Conservation (phyloP, 805 yeast species). For the Blastobotrys americana region DNA sequence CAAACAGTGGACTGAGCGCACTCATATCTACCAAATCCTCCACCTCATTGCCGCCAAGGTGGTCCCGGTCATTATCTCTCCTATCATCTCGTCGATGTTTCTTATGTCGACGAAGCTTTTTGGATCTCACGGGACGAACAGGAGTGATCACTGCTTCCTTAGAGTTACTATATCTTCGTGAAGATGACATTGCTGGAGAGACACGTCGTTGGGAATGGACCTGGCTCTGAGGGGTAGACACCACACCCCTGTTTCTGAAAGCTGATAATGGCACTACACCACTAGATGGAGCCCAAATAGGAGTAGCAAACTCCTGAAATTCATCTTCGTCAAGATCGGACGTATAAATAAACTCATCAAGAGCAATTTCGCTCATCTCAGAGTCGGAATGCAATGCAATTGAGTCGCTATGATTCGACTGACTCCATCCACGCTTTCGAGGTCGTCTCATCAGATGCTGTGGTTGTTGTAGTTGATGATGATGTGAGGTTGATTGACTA, state of each 20-base stretch:
- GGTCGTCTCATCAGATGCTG: not conserved
- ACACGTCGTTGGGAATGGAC: slow-evolving; percentile 18
- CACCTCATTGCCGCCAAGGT: too few species aligned
- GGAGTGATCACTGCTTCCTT: slow-evolving; percentile 28
- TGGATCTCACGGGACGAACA: slow-evolving; percentile 17
- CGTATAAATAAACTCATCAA: slow-evolving; percentile 83
- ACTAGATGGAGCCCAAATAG: slow-evolving; percentile 26
- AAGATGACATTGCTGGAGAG: slow-evolving; percentile 10
- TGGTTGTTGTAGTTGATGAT: not conserved
- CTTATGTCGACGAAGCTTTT: slow-evolving; percentile 15
- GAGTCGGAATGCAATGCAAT: slow-evolving; percentile 30
- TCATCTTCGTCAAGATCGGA: slow-evolving; percentile 74
- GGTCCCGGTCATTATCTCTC: not conserved
- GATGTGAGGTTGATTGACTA: not conserved
- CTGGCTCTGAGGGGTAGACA: slow-evolving; percentile 12
- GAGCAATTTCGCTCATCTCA: slow-evolving; percentile 39
- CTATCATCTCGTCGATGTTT: slow-evolving; percentile 12
- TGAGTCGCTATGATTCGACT: slow-evolving; percentile 4
- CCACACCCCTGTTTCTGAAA: slow-evolving; percentile 70
- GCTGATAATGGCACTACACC: slow-evolving; percentile 76
- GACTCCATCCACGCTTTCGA: slow-evolving; percentile 6
- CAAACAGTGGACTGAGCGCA: slow-evolving; percentile 30
- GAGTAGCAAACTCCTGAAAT: slow-evolving; percentile 28
- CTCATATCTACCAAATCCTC: slow-evolving; percentile 32
- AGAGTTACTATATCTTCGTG: slow-evolving; percentile 9